phyloP scores from a whole-genome alignment of 2,329 filamentous ascomycete species.

The Verticillium nubilum region DNA sequence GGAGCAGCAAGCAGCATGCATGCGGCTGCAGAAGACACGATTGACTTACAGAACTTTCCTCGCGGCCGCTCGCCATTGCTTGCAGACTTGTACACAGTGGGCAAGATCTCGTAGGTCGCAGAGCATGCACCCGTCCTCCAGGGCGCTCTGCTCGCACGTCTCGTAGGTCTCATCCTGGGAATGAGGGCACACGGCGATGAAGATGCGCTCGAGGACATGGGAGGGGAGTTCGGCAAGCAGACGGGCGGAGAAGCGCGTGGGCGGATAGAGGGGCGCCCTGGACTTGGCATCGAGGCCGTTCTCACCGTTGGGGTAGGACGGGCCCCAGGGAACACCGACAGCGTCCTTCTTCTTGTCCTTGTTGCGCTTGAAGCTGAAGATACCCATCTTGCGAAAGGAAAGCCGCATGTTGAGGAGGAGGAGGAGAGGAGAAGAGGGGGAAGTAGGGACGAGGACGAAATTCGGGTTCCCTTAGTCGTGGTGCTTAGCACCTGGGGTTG shows the following conservation, averaged over 20 bases:
- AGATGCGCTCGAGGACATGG: conserved; percentile 70
- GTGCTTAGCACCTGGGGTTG: not conserved
- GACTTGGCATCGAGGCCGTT: not conserved
- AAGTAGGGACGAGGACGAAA: not conserved
- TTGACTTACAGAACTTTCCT: conserved; percentile 55
- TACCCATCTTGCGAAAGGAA: conserved; percentile 8
- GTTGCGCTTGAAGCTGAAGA: conserved; percentile 9
- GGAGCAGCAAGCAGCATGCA: not conserved
- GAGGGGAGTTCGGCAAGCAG: conserved; percentile 54
- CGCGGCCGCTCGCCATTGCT: conserved; percentile 59
- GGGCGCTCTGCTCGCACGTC: conserved; percentile 73
- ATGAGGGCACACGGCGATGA: conserved; percentile 80
- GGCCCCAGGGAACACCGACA: not conserved
- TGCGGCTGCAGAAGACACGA: not conserved
- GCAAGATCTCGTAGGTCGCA: conserved; percentile 88
- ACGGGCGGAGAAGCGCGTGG: conserved; percentile 33
- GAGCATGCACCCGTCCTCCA: conserved; percentile 81
- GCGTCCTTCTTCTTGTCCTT: conserved; percentile 12
- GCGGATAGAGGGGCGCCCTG: conserved; percentile 20
- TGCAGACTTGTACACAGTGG: conserved; percentile 69
- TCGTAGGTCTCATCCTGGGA: conserved; percentile 71
- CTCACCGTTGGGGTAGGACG: not conserved
- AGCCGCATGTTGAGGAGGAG: conserved; percentile 8
- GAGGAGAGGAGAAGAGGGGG: not conserved
- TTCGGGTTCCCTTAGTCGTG: not conserved